phyloP scores from a whole-genome alignment of 2,329 filamentous ascomycete genomes.

The Bipolaris gigantea region DNA sequence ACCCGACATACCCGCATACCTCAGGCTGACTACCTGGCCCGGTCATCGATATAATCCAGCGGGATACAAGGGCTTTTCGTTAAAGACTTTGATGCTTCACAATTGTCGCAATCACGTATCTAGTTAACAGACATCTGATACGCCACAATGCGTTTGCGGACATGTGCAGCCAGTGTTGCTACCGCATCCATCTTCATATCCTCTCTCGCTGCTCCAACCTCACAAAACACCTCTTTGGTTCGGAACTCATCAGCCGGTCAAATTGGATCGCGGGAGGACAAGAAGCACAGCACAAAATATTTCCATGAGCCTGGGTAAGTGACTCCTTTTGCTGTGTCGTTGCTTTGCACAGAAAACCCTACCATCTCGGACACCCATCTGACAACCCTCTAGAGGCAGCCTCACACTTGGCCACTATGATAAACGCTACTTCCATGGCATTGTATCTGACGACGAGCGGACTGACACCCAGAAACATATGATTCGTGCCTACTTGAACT shows the following conservation, averaged over 20 bases:
- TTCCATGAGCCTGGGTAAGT: constrained; percentile 46
- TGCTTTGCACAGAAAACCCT: neutral
- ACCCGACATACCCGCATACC: neutral
- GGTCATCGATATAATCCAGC: neutral
- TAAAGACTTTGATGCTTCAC: neutral
- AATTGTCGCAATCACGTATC: neutral
- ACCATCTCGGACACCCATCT: constrained; percentile 3
- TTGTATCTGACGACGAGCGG: constrained; percentile 67
- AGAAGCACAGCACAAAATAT: constrained; percentile 32
- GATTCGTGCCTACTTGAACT: constrained; percentile 72
- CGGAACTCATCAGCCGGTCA: neutral
- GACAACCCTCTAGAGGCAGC: constrained; percentile 38
- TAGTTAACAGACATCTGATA: neutral
- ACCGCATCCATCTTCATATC: constrained; percentile 23
- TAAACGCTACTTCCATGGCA: constrained; percentile 65
- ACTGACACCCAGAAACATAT: constrained; percentile 68
- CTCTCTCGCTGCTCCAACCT: constrained; percentile 26
- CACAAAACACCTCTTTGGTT: neutral
- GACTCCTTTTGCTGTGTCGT: neutral
- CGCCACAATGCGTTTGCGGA: constrained; percentile 32
- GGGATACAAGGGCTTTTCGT: neutral
- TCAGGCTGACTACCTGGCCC: neutral
- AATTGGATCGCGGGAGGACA: neutral
- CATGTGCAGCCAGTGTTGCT: constrained; percentile 25
- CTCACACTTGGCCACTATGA: constrained; percentile 73